A percentile compares a stretch with the other conserved stretches of the same genome.
Evolutionary conservation across 1,284 basidiomycete species (phyloP).

Genomic region (Ganoderma lucidum): DNA sequence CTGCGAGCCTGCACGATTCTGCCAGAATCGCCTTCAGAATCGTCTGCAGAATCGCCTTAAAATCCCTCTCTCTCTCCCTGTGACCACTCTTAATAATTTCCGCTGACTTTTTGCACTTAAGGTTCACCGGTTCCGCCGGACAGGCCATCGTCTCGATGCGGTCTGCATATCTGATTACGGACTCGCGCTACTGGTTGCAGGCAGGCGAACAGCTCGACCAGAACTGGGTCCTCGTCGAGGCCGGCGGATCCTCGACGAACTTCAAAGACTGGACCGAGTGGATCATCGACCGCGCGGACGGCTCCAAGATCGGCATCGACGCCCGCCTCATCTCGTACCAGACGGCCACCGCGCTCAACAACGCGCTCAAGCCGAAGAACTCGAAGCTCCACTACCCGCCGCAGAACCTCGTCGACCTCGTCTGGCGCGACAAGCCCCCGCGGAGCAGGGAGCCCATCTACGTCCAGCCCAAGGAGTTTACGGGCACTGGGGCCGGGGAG

Average conservation of each 20-base stretch:
- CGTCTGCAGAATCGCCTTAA: too few species aligned
- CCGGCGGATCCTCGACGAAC: conserved; percentile 62
- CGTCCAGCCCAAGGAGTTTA: conserved; percentile 77
- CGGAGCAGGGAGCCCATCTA: conserved; percentile 78
- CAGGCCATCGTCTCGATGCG: conserved; percentile 78
- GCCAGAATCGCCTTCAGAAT: too few species aligned
- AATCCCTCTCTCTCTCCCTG: too few species aligned
- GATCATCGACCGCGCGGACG: conserved; percentile 64
- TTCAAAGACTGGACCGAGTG: conserved; percentile 84
- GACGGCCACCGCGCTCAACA: conserved; percentile 67
- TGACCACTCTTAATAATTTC: too few species aligned
- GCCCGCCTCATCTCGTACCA: conserved; percentile 87
- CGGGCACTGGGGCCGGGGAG: conserved; percentile 65
- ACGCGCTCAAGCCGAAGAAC: conserved; percentile 56
- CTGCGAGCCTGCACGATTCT: too few species aligned
- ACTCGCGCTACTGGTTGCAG: conserved; percentile 92
- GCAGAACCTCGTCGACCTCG: conserved; percentile 87
- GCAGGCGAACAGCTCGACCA: conserved; percentile 79
- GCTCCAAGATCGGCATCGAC: conserved; percentile 83
- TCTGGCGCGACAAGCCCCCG: conserved; percentile 80
- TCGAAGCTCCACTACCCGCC: conserved; percentile 76
- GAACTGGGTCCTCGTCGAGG: conserved; percentile 81
- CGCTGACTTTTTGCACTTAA: not conserved
- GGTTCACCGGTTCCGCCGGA: conserved; percentile 89
- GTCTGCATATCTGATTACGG: conserved; percentile 80